Base-by-base conservation (phyloP, 2,329 filamentous ascomycete genomes). In the Elsinoe ampelina region DNA sequence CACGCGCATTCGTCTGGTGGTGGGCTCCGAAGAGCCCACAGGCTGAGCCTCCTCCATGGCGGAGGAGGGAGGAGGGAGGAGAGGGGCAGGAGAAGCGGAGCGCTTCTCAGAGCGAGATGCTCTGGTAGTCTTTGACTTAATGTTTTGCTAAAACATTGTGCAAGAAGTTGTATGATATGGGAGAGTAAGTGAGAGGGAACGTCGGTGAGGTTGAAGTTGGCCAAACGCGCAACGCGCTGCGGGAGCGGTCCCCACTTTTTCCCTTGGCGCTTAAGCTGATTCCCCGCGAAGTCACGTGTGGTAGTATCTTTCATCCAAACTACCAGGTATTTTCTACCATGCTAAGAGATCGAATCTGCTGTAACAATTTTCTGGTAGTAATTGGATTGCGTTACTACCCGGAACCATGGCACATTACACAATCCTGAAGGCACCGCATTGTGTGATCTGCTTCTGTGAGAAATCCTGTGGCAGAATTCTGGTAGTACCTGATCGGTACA, bases 81-180 rank as follows among this genome's bases (percentile, higher is more conserved):
- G 32, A 26, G 48, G 26, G 2, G 26, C 17, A 19, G 15, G 48
- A 52, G 48, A 11, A 32, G 48, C 8, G 6, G 48, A 13, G 48
- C 48, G 34, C 48, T 52, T 52, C 20, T 38, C 48, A 35, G 48
- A n/a, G 48, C 48, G 32, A 8, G 26, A n/a, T 20, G 32, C 48
- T 22, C 48, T 26, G 48, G 30, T 15, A 20, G n/a, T 22, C 48
- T 52, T 52, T 35, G 26, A 26, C 26, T 35, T 26, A 39, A 52
- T 52, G 48, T 35, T 39, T 39, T 32, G 32, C 48, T 52, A 52
- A 39, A 52, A 39, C 48, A 52, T 52, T 52, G 34, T 52, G 34
- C 34, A 22, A 52, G 26, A 30, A 19, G 19, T 22, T 45, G 19
- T 45, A 20, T 15, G 12, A 22, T 45, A 45, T 52, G 48, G 17